These are phyloP conservation scores for Cladophialophora psammophila DNA, from an alignment of 2,329 filamentous ascomycete genomes.

Conservation along the genomic window DNA sequence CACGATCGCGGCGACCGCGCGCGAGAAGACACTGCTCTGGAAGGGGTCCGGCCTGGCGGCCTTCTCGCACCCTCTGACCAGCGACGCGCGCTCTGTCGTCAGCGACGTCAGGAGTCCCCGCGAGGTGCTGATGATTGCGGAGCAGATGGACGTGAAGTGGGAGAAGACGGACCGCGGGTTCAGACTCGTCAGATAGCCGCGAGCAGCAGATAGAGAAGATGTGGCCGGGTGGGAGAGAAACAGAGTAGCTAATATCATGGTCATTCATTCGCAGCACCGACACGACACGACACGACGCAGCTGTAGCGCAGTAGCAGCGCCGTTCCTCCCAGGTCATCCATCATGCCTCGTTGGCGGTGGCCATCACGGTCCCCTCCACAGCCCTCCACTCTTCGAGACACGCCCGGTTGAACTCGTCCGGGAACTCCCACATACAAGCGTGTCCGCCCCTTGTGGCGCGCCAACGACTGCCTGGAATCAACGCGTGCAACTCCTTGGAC, in stretches of 20 bases:
- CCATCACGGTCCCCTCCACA: conserved; percentile 1
- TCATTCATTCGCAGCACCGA: too few species aligned
- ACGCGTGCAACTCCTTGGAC: conserved; percentile 24
- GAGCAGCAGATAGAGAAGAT: too few species aligned
- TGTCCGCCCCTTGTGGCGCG: conserved; percentile 22
- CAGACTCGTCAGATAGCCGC: conserved; percentile 6
- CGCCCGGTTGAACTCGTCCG: conserved; percentile 26
- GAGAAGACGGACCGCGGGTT: conserved; percentile 19
- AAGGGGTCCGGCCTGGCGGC: conserved; percentile 16
- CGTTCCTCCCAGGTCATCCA: too few species aligned
- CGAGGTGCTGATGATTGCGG: conserved; percentile 10
- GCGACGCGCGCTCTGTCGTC: conserved; percentile 12
- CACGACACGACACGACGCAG: too few species aligned
- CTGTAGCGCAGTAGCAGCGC: not conserved
- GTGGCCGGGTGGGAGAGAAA: too few species aligned
- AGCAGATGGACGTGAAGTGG: conserved; percentile 22
- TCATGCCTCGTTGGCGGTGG: not conserved
- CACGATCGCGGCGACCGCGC: conserved; percentile 13
- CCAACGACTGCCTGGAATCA: conserved; percentile 19
- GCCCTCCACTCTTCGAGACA: conserved; percentile 19
- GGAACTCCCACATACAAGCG: conserved; percentile 28
- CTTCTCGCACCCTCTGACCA: conserved; percentile 19
- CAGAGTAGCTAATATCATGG: too few species aligned
- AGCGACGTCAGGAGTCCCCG: conserved; percentile 13
- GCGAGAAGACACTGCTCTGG: conserved; percentile 14